These are phyloP conservation scores for Hypomontagnella monticulosa DNA, from an alignment of 495 filamentous ascomycete genomes.

Conservation along the genomic window DNA sequence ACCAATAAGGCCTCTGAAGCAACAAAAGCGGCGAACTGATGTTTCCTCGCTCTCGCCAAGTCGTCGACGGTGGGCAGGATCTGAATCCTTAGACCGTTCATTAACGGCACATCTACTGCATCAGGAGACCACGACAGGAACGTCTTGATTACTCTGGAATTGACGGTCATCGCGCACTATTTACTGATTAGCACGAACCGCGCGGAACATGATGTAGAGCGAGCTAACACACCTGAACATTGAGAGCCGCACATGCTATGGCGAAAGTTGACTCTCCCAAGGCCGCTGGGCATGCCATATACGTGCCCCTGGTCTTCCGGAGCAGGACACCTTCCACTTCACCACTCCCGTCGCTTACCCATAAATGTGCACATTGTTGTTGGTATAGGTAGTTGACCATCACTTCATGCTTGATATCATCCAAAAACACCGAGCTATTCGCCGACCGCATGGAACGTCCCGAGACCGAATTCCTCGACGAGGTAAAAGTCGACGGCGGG, in stretches of 20 bases:
- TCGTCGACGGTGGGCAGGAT: conserved; percentile 76
- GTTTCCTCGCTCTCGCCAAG: conserved; percentile 71
- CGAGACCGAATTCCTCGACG: conserved; percentile 63
- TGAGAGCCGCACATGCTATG: conserved; percentile 70
- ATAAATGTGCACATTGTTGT: conserved; percentile 75
- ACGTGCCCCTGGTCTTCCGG: conserved; percentile 70
- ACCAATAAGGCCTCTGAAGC: conserved; percentile 72
- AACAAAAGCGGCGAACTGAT: conserved; percentile 81
- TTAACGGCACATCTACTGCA: conserved; percentile 76
- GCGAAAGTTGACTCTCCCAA: conserved; percentile 67
- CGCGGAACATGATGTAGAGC: not conserved
- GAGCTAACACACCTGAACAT: conserved; percentile 65
- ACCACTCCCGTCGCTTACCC: conserved; percentile 72
- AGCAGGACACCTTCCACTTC: conserved; percentile 76
- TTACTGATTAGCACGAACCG: conserved; percentile 4
- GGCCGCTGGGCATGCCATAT: conserved; percentile 74
- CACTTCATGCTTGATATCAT: conserved; percentile 83
- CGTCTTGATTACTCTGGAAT: conserved; percentile 77
- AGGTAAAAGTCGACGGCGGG: conserved; percentile 55
- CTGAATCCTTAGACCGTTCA: conserved; percentile 77
- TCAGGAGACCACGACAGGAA: conserved; percentile 77
- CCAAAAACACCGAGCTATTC: conserved; percentile 67
- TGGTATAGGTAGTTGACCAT: conserved; percentile 87
- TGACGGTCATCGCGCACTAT: conserved; percentile 81
- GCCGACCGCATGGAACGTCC: conserved; percentile 55